phyloP scores from a whole-genome alignment of 2,329 filamentous ascomycete species.

The Colletotrichum sp. region DNA sequence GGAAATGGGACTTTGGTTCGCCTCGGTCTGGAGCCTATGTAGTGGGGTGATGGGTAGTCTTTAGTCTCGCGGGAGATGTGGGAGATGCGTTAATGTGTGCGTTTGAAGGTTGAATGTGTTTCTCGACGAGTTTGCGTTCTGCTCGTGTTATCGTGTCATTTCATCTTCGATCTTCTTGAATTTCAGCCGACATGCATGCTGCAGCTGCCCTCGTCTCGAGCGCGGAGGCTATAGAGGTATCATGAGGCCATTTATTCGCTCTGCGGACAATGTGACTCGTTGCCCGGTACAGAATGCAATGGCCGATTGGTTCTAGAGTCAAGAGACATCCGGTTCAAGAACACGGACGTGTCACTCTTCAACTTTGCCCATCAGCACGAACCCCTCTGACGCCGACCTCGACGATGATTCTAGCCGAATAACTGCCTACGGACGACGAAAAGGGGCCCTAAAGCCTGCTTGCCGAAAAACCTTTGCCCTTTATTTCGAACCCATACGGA shows the following conservation, averaged over 20 bases:
- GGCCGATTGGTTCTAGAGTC: fast-evolving
- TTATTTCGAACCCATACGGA: neutral
- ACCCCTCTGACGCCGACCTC: neutral
- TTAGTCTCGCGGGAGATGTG: neutral
- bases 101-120: neutral
- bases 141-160: neutral
- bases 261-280: neutral
- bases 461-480: neutral
- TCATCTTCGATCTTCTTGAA: neutral
- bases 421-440: neutral
- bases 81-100: neutral
- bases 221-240: neutral
- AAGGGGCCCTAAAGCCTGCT: neutral
- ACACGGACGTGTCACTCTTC: neutral
- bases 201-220: neutral
- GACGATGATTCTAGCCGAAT: neutral
- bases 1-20: neutral
- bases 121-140: neutral
- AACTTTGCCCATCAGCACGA: neutral
- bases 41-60: neutral
- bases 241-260: neutral
- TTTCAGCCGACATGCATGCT: neutral
- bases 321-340: neutral
- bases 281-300: fast-evolving
- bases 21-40: neutral